These are phyloP conservation scores for Saprolegnia diclina DNA, from an alignment of 352 stramenopile genomes.

Conservation along the genomic window DNA sequence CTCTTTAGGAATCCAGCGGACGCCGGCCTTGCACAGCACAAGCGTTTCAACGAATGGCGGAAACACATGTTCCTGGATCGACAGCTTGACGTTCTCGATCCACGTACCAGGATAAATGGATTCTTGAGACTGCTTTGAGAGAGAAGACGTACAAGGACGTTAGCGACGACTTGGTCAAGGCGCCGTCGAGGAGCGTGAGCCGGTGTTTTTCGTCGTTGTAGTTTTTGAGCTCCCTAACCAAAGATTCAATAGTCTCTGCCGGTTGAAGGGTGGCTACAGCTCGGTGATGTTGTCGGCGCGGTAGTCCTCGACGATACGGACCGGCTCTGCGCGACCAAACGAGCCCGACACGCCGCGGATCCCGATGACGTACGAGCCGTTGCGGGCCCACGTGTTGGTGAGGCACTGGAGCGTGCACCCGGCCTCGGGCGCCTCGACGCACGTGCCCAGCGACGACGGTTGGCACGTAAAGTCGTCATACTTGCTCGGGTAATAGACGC, in stretches of 20 bases:
- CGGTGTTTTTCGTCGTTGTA: constrained; percentile 10
- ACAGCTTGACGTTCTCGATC: constrained; percentile 16
- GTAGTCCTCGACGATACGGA: constrained; percentile 1
- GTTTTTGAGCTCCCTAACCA: constrained; percentile 7
- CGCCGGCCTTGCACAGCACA: constrained; percentile 2
- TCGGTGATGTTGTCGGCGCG: not conserved
- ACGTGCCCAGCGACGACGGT: not conserved
- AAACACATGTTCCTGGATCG: constrained; percentile 1
- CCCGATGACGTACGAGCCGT: not conserved
- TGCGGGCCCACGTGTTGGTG: not conserved
- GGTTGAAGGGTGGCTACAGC: not conserved
- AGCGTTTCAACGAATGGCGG: not conserved
- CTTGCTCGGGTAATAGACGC: not conserved
- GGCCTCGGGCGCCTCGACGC: not conserved
- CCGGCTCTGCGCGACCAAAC: not conserved
- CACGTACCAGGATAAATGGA: constrained; percentile 1
- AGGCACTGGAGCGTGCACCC: not conserved
- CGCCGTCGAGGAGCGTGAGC: not conserved
- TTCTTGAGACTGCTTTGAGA: too few relatives aligned
- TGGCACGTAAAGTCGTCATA: not conserved
- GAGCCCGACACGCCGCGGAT: not conserved
- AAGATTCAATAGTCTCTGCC: not conserved
- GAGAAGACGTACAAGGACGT: not conserved
- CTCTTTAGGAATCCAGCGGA: constrained; percentile 6
- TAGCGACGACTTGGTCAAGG: constrained; percentile 6